Base-by-base conservation (phyloP, 805 yeast genomes). In the Debaryomyces tyrocola region DNA sequence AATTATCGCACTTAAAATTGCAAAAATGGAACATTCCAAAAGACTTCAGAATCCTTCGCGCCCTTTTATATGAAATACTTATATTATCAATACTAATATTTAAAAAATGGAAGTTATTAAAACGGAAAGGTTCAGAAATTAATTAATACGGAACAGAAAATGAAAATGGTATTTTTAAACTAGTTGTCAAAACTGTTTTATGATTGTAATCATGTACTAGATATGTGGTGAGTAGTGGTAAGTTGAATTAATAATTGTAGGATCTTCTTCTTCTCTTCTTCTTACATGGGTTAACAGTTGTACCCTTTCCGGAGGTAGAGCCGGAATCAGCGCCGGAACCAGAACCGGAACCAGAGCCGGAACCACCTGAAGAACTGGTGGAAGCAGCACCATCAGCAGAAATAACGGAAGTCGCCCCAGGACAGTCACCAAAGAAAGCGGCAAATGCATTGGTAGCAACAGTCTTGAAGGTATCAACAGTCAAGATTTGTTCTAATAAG, bases 391-490 rank as follows among this genome's bases (percentile, higher is more conserved):
- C 20, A 18, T 47, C 20, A 12, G 45, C 41, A 17, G 49, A 15
- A 29, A 57, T 28, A 8, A 49, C 52, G 9, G 61, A 29, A 18
- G 51, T 43, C 35, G 55, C 42, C 24, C 47, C 29, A 17, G 53
- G 45, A 56, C 71, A 64, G 38, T 54, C 50, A 34, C 75, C 74
- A 20, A 66, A 63, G 47, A 62, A 62, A 2, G 74, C 76, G 20
- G 70, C 67, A 46, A 70, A 60, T 1, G 74, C 71, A 40, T 67
- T 70, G 40, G 63, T 55, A 18, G 61, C 59, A 33, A 72, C 67
- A 14, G 69, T 66, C 36, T 59, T 42, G 49, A 70, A 62, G 39
- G 74, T 71, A 36, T 57, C 43, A 37, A 63, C 54, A 41, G 62
- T 65, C 46, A 69, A 59, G 41, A 72, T 54, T 43, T 69, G 63